Percentiles rank a stretch among this genome's conserved stretches.
These are phyloP conservation scores for Tephrocybe sp. DNA, from an alignment of 768 basidiomycete species.

Conservation along the genomic window DNA sequence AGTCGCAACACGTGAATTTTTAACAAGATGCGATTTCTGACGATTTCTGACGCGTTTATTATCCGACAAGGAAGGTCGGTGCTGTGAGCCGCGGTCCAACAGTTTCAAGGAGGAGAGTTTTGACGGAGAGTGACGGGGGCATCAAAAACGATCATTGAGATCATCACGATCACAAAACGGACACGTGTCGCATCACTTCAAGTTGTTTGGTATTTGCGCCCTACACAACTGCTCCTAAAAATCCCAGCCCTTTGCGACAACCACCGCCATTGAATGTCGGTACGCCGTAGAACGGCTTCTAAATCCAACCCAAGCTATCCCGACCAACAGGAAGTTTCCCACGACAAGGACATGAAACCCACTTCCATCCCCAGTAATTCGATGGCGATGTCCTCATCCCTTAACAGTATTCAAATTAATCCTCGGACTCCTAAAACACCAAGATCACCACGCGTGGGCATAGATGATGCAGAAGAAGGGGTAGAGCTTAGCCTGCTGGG, in stretches of 20 bases:
- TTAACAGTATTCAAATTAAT: constrained; percentile 56
- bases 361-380: constrained; percentile 32
- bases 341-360: constrained; percentile 39
- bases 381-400: constrained; percentile 55
- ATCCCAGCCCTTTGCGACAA: background rate
- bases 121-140: background rate
- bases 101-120: no score
- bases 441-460: constrained; percentile 33
- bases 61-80: no score
- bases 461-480: constrained; percentile 45
- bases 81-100: background rate
- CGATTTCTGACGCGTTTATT: no score
- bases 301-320: constrained; percentile 14
- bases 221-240: background rate
- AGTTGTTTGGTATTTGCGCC: background rate
- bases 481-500: constrained; percentile 61
- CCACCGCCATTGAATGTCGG: constrained; percentile 26
- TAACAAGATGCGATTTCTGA: background rate
- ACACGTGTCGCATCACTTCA: background rate
- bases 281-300: constrained; percentile 20
- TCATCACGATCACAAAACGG: background rate
- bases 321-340: constrained; percentile 13
- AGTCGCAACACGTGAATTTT: background rate
- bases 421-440: constrained; percentile 51
- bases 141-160: background rate